Base-by-base conservation (phyloP, 1,139 yeast species). In the Suhomyces bribrorum region DNA sequence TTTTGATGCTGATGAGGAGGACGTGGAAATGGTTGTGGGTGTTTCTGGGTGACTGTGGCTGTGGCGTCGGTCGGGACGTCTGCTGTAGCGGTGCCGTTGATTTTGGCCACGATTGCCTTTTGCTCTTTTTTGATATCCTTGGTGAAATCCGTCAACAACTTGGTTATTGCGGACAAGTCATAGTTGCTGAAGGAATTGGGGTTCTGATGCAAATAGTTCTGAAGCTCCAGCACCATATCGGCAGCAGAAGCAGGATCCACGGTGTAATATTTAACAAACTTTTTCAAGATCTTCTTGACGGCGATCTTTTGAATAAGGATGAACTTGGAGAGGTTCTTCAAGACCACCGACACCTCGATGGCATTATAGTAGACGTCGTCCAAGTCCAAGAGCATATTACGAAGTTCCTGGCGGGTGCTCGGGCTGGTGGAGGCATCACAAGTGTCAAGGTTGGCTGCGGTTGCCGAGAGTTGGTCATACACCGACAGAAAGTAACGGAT, bases 251-350 rank as follows among this genome's bases (percentile, higher is more conserved):
- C 67, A 58, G 26, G 59, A 45, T 52, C 63, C 54, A 25, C 61
- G 54, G 41, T 47, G 38, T 61, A 79, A 66, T 88, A 81, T 56
- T 86, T 87, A 32, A 76, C 55, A 56, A 86, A 83, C 60, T 89
- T 88, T 63, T 89, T 89, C 51, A 88, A 71, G 40, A 89, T 75
- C 62, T 90, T 90, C 47, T 86, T 73, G 34, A 86, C 69, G 5
- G 95, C 97, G 4, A 89, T 81, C 52, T 83, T 82, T 56, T 90
- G 97, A 15, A 89, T 75, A 24, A 86, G 71, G 13, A 87, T 75
- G 56, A 83, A 90, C 45, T 94, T 73, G 14, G 90, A 75, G 31
- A 90, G 64, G 48, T 82, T 78, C 52, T 86, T 87, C 33, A 87
- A 66, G 36, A 81, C 84, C 14, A 69, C 61, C 11, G 87, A 77